Evolutionary conservation across 2,329 filamentous ascomycete species (phyloP), one percentile per base, ranked within the genome.

Genomic region (Teratosphaeriaceae sp.): DNA sequence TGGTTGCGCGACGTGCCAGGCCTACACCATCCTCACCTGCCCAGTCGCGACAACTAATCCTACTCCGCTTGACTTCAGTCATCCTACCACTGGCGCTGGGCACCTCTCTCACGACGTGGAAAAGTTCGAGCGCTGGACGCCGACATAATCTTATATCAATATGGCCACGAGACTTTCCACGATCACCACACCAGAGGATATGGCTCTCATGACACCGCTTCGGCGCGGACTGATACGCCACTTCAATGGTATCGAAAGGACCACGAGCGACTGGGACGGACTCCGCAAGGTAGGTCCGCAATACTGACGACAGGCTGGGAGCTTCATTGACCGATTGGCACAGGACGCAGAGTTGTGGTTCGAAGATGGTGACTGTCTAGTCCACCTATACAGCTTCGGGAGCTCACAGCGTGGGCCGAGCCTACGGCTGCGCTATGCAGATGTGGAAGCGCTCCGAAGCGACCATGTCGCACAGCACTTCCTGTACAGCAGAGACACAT

Each of bases 281-380:
- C 29, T 41, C 15, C 38, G 29, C 15, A 41, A 26, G 27, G 38
- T 41, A 24, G 12, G 18, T 9, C 3, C 11, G 5, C 5, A 3
- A 3, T 27, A 20, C 4, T 16, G 4, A 9, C 3, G 22, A 9
- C 19, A 18, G 5, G 18, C 16, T 3, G 9, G 24, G 23, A 18
- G 13, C 6, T 27, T 18, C 40, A 34, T 24, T 50, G 21, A 54
- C 33, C 16, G 7, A 22, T 18, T 21, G 23, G 20, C 5, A 3
- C 46, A 88, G 84, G 85, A 89, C 52, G 69, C 76, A 2, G 84
- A 88, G 51, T 68, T 90, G 2, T 89, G 81, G 81, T 72, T 74
- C 47, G 69, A 73, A 9, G 65, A 80, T 49, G 84, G 81, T 12
- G 79, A 88, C 57, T 88, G 84, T 54, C 70, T 79, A 13, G 72